A percentile compares a stretch with the other conserved stretches of the same genome.
Conservation (phyloP, 1,284 basidiomycete genomes). For the Peniophora sp. region DNA sequence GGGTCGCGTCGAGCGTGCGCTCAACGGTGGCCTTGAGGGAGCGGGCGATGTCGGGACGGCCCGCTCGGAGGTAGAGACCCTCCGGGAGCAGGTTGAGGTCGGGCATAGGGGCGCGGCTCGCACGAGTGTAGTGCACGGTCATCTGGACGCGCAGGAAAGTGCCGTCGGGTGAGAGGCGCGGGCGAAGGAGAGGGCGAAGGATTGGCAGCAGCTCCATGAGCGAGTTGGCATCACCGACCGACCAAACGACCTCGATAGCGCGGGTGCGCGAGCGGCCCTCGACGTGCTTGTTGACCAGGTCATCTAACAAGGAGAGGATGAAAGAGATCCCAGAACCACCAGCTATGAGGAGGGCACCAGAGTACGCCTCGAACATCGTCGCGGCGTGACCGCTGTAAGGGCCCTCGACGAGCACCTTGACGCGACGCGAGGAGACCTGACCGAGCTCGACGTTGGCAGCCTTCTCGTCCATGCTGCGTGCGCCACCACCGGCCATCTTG, state of each 20-base stretch:
- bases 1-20: not conserved
- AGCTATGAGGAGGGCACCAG: slow-evolving; percentile 57
- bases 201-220: slow-evolving; percentile 48
- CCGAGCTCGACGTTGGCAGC: slow-evolving; percentile 23
- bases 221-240: slow-evolving; percentile 46
- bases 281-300: slow-evolving; percentile 52
- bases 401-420: slow-evolving; percentile 56
- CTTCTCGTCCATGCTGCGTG: slow-evolving; percentile 27
- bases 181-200: slow-evolving; percentile 43
- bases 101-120: not conserved
- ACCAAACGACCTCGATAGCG: slow-evolving; percentile 63
- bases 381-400: slow-evolving; percentile 71
- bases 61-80: not conserved
- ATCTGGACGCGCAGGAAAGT: slow-evolving; percentile 15
- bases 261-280: slow-evolving; percentile 44
- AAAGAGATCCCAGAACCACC: slow-evolving; percentile 74
- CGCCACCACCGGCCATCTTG: slow-evolving; percentile 41
- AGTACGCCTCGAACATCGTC: slow-evolving; percentile 53
- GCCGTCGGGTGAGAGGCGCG: slow-evolving; percentile 26
- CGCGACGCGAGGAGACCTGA: slow-evolving; percentile 6
- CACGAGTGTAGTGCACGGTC: slow-evolving; percentile 1
- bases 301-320: slow-evolving; percentile 53
- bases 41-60: not conserved
- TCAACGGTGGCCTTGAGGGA: not conserved
- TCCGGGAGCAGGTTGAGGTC: not conserved